Evolutionary conservation across 306 rosid species (phyloP), one percentile per base, ranked within the genome.

Genomic region (Pterocarpus macrocarpus): DNA sequence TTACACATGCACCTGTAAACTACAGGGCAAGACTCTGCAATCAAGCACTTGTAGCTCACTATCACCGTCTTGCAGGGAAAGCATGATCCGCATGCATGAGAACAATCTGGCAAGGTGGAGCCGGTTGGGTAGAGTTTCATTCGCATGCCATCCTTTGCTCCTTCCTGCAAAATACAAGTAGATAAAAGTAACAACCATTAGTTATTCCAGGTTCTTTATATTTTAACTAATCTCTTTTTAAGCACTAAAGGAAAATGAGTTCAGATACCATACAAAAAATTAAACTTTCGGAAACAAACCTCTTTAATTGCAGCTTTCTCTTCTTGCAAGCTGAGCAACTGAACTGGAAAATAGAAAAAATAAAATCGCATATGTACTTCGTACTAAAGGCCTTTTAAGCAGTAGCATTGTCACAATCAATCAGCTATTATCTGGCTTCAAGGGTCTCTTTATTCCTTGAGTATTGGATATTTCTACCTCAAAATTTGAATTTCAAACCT

Each of bases 41-140:
- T 57, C 14, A 85, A 81, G 88, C 98, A 91, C 75, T 86, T 91
- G 91, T 86, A 94, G 92, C 98, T 94, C 82, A 94, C 92, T 82
- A 82, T 94, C 82, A 94, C 98, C 89, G 97, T 91, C 84, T 90
- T 94, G 85, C 98, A 94, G 28, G 98, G 98, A 72, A 85, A 91
- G 69, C 98, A 91, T 44, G 98, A 87, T 57, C 93, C 97, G 32
- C 98, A 91, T 11, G 98, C 97, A 69, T 89, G 97, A 8, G 97
- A 87, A 57, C 98, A 91, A 76, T 94, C 94, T 1, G 98, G 97
- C 80, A 94, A 81, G 75, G 80, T 85, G n/a, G 97, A 94, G 1
- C 97, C 97, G 0, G 82, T 80, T 12, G 87, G 87, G 85, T 78
- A 85, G 61, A 87, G 73, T 70, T 89, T 89, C 91, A 85, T 83